These are phyloP conservation scores for Podaxis rugospora DNA, from an alignment of 768 basidiomycete genomes.

Conservation along the genomic window DNA sequence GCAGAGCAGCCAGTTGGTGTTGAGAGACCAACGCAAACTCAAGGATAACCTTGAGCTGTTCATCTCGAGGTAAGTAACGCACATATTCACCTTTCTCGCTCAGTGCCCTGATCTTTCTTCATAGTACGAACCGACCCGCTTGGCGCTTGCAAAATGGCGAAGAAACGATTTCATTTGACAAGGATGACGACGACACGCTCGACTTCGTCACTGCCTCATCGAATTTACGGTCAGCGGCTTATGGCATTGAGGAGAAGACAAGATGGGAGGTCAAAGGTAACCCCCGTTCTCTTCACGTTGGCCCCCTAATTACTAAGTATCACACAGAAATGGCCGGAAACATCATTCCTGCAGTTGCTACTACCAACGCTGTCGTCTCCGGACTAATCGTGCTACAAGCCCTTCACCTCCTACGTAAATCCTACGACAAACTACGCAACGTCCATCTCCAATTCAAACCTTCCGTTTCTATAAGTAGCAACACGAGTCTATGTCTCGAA, in stretches of 20 bases:
- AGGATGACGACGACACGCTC: conserved; percentile 95
- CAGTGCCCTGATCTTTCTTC: background rate
- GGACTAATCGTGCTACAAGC: conserved; percentile 94
- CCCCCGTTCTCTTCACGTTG: conserved; percentile 4
- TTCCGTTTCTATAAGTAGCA: conserved; percentile 66
- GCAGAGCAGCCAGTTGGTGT: conserved; percentile 27
- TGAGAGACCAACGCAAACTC: conserved; percentile 82
- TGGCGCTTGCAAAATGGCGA: conserved; percentile 61
- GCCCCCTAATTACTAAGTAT: background rate
- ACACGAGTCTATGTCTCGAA: too few relatives aligned
- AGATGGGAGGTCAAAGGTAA: conserved; percentile 96
- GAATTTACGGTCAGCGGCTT: conserved; percentile 87
- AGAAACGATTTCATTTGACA: conserved; percentile 85
- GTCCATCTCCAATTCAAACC: conserved; percentile 81
- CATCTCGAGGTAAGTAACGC: conserved; percentile 63
- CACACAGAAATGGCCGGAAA: conserved; percentile 94
- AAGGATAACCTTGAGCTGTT: conserved; percentile 84
- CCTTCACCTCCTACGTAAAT: conserved; percentile 72
- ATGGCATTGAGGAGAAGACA: conserved; percentile 84
- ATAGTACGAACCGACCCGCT: conserved; percentile 78
- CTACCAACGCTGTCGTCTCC: conserved; percentile 96
- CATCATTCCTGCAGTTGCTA: conserved; percentile 98
- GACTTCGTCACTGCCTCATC: conserved; percentile 96
- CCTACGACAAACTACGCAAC: conserved; percentile 58
- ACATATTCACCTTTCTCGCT: background rate